Evolutionary conservation across 116 monocot genomes (phyloP).

Genomic region (Iris pallida): DNA sequence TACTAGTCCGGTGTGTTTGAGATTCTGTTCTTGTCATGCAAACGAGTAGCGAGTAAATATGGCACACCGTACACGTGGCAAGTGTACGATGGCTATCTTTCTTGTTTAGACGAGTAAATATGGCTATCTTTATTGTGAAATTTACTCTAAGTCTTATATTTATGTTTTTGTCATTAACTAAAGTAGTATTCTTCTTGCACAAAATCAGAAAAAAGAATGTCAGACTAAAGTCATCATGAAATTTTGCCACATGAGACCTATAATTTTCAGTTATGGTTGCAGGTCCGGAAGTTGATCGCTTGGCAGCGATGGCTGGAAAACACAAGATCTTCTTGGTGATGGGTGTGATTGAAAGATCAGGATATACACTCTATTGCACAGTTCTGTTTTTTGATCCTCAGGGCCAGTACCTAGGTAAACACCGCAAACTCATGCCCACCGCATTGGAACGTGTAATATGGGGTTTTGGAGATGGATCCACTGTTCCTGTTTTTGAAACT

Average conservation of each 20-base stretch:
- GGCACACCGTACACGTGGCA: no score
- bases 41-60: no score
- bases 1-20: no score
- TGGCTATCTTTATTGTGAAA: no score
- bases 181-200: neutral
- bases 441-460: conserved; percentile 87
- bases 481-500: conserved; percentile 91
- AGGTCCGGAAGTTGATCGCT: conserved; percentile 91
- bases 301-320: conserved; percentile 88
- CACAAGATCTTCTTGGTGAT: conserved; percentile 89
- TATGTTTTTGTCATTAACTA: neutral
- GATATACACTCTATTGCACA: conserved; percentile 90
- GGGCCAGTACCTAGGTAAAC: conserved; percentile 86
- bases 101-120: no score
- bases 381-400: conserved; percentile 88
- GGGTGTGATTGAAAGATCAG: conserved; percentile 90
- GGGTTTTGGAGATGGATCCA: conserved; percentile 99
- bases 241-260: neutral
- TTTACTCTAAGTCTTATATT: neutral
- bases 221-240: neutral
- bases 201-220: neutral
- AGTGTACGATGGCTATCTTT: no score
- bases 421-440: conserved; percentile 95
- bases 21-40: no score
- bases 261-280: conserved; percentile 1